Evolutionary conservation across 805 yeast species (phyloP).

Genomic region (Yamadazyma tumulicola): DNA sequence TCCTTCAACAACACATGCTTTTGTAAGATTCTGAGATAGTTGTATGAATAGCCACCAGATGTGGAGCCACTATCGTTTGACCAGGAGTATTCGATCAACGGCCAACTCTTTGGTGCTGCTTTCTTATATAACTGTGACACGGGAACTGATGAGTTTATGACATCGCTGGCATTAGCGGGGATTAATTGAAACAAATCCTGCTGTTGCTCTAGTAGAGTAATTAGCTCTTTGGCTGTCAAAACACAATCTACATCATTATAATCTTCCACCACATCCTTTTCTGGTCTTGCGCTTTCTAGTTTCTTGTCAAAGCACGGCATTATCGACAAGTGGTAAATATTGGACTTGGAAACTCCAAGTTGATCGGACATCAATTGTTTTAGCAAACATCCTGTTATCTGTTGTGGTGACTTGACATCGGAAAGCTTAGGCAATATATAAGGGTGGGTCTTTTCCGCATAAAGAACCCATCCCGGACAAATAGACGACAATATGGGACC

Average conservation of each 20-base stretch:
- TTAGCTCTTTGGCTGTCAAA: conserved; percentile 82
- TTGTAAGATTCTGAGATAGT: conserved; percentile 50
- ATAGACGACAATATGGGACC: conserved; percentile 65
- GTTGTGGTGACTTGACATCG: conserved; percentile 85
- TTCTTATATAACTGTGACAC: conserved; percentile 20
- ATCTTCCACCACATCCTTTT: conserved; percentile 33
- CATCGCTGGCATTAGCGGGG: conserved; percentile 15
- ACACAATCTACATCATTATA: conserved; percentile 84
- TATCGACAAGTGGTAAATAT: conserved; percentile 75
- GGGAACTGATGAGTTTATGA: conserved; percentile 9
- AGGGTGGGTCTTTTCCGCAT: conserved; percentile 95
- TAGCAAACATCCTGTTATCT: conserved; percentile 77
- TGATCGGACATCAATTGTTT: conserved; percentile 48
- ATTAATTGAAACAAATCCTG: conserved; percentile 31
- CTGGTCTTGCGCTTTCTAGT: conserved; percentile 88
- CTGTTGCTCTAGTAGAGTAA: conserved; percentile 64
- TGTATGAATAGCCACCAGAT: conserved; percentile 86
- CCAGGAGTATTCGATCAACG: conserved; percentile 60
- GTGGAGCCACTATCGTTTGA: conserved; percentile 70
- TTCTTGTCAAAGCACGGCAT: conserved; percentile 99
- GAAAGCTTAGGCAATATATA: conserved; percentile 69
- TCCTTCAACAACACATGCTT: conserved; percentile 17
- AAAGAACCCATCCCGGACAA: conserved; percentile 96
- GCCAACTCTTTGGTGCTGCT: conserved; percentile 62
- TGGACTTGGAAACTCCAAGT: conserved; percentile 23